Evolutionary conservation across 371 early-diverging fungal species (phyloP).

Genomic region (Mortierella sp.): DNA sequence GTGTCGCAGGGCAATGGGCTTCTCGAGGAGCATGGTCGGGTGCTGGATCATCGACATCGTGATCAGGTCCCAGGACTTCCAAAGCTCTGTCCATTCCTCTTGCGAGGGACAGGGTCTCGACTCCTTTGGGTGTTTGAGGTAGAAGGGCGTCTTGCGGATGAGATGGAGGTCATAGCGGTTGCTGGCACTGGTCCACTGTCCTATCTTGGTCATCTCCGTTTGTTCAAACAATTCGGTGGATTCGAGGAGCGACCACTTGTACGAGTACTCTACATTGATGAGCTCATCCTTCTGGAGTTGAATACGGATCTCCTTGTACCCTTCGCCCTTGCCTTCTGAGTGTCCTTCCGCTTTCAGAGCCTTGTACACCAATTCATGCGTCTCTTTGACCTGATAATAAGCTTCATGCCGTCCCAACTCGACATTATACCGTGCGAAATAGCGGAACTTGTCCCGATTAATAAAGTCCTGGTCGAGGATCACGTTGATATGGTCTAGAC

Average conservation of each 20-base stretch:
- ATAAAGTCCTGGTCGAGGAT: slow-evolving; percentile 72
- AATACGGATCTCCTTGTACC: slow-evolving; percentile 24
- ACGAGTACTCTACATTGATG: slow-evolving; percentile 90
- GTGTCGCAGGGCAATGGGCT: slow-evolving; percentile 88
- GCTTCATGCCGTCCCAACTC: slow-evolving; percentile 84
- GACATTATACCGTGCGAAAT: slow-evolving; percentile 79
- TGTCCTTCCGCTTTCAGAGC: slow-evolving; percentile 20
- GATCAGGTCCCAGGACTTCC: slow-evolving; percentile 85
- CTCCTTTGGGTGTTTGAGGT: slow-evolving; percentile 53
- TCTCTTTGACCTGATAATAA: slow-evolving; percentile 71
- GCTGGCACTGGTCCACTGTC: slow-evolving; percentile 72
- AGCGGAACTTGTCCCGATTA: slow-evolving; percentile 72
- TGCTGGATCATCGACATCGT: slow-evolving; percentile 69
- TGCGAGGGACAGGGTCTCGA: slow-evolving; percentile 34
- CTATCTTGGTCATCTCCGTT: slow-evolving; percentile 64
- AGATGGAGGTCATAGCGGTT: slow-evolving; percentile 78
- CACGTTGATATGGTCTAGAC: slow-evolving; percentile 79
- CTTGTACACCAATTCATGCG: slow-evolving; percentile 62
- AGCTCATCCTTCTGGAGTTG: slow-evolving; percentile 77
- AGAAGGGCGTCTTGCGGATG: slow-evolving; percentile 77
- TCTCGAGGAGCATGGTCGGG: slow-evolving; percentile 64
- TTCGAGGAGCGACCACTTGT: slow-evolving; percentile 82
- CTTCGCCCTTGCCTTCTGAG: slow-evolving; percentile 2
- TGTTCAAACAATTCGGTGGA: slow-evolving; percentile 65
- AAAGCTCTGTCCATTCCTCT: slow-evolving; percentile 82